These are phyloP conservation scores for Entomortierella parvispora DNA, from an alignment of 192 early-diverging fungal species.

Conservation along the genomic window DNA sequence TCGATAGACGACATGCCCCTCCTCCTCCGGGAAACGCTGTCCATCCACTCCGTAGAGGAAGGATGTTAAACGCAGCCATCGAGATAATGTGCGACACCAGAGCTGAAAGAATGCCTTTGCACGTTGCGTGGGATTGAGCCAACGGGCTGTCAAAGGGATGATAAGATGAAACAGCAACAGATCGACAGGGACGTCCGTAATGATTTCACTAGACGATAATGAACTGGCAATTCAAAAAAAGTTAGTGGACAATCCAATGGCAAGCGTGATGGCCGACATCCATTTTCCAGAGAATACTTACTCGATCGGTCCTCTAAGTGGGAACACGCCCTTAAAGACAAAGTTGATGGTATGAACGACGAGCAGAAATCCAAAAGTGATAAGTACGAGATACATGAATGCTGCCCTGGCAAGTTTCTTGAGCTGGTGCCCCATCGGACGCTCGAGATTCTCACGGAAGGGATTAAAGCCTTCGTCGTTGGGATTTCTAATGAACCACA, in stretches of 20 bases:
- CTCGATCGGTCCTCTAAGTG: slow-evolving; percentile 73
- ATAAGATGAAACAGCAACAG: slow-evolving; percentile 79
- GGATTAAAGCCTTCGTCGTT: slow-evolving; percentile 95
- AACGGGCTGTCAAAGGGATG: slow-evolving; percentile 71
- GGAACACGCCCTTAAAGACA: slow-evolving; percentile 57
- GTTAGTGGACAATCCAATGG: slow-evolving; percentile 42
- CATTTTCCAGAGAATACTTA: slow-evolving; percentile 51
- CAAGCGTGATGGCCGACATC: too few species aligned
- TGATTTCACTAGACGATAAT: slow-evolving; percentile 59
- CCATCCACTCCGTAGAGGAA: slow-evolving; percentile 78
- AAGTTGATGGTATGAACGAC: slow-evolving; percentile 51
- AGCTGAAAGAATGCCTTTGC: slow-evolving; percentile 61
- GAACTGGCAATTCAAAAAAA: slow-evolving; percentile 21
- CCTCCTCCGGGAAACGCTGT: slow-evolving; percentile 72
- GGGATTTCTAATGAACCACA: slow-evolving; percentile 99
- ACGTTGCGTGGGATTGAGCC: slow-evolving; percentile 68
- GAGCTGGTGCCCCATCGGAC: slow-evolving; percentile 77
- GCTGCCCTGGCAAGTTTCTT: slow-evolving; percentile 84
- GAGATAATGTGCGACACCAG: slow-evolving; percentile 83
- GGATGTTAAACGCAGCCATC: slow-evolving; percentile 74
- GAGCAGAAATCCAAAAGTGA: slow-evolving; percentile 75
- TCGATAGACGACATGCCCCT: slow-evolving; percentile 67
- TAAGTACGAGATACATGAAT: slow-evolving; percentile 83
- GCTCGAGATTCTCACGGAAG: slow-evolving; percentile 91
- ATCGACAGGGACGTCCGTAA: slow-evolving; percentile 83